Conservation (phyloP, 352 stramenopile genomes). For the Elongisporangium undulatum region DNA sequence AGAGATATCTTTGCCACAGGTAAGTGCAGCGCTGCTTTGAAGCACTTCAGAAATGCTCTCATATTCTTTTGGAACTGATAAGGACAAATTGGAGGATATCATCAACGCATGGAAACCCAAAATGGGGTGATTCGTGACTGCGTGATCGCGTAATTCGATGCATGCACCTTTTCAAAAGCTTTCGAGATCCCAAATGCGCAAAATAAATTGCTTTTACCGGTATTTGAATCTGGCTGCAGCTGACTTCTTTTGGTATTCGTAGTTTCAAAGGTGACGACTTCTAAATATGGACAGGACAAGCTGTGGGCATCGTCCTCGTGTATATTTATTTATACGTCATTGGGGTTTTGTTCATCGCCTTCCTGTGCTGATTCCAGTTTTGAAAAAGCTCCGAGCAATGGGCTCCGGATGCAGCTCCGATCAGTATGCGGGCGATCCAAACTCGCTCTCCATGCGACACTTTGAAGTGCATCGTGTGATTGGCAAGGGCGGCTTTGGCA, state of each 20-base stretch:
- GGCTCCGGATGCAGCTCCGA: conserved; percentile 34
- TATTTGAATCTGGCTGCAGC: too few species aligned
- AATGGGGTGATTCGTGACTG: not conserved
- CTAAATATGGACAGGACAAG: not conserved
- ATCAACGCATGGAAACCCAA: conserved; percentile 3
- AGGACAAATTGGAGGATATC: conserved; percentile 7
- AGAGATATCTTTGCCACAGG: conserved; percentile 46
- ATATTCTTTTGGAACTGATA: too few species aligned
- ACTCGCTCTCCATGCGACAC: conserved; percentile 44
- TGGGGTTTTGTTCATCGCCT: not conserved
- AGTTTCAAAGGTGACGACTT: not conserved
- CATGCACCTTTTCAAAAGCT: too few species aligned
- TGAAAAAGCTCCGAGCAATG: conserved; percentile 14
- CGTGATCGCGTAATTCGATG: too few species aligned
- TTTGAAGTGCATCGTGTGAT: conserved; percentile 69
- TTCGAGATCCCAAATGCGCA: not conserved
- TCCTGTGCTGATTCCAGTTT: not conserved
- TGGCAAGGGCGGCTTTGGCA: conserved; percentile 66
- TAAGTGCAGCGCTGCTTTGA: conserved; percentile 10
- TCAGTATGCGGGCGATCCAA: conserved; percentile 21
- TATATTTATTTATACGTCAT: not conserved
- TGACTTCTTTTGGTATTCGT: not conserved
- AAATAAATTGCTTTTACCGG: too few species aligned
- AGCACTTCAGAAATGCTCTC: not conserved
- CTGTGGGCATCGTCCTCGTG: not conserved